These are phyloP conservation scores for Zasmidium citrigriseum DNA, from an alignment of 2,329 filamentous ascomycete genomes.

Conservation along the genomic window DNA sequence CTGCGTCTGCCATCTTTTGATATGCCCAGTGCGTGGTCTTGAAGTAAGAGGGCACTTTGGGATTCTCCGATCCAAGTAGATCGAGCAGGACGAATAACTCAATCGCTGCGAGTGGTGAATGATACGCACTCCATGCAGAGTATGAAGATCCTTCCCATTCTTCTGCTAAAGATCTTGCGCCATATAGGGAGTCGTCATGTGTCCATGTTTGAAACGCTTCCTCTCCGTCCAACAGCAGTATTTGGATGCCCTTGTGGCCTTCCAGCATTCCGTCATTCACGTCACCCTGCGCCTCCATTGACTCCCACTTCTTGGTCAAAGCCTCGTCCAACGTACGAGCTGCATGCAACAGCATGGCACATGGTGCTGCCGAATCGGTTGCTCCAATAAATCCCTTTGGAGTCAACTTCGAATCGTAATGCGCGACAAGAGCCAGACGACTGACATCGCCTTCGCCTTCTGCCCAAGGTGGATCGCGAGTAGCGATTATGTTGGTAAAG, in stretches of 20 bases:
- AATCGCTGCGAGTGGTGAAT: constrained; percentile 74
- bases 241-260: constrained; percentile 80
- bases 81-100: constrained; percentile 90
- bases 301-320: constrained; percentile 78
- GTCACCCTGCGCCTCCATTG: constrained; percentile 59
- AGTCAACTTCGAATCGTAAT: constrained; percentile 83
- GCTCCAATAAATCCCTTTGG: constrained; percentile 90
- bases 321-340: constrained; percentile 78
- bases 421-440: constrained; percentile 82
- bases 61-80: constrained; percentile 71
- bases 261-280: constrained; percentile 55
- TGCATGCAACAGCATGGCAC: constrained; percentile 88
- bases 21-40: constrained; percentile 93
- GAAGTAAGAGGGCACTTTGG: constrained; percentile 81
- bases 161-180: constrained; percentile 74
- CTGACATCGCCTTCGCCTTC: constrained; percentile 68
- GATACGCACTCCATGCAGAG: constrained; percentile 71
- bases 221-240: constrained; percentile 88
- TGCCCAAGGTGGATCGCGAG: constrained; percentile 83
- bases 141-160: constrained; percentile 74
- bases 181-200: constrained; percentile 81
- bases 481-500: constrained; percentile 84
- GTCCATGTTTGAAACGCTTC: constrained; percentile 87
- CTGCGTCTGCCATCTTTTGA: constrained; percentile 69
- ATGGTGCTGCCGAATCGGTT: constrained; percentile 90